Evolutionary conservation across 2,329 filamentous ascomycete species (phyloP).

Genomic region (Penicillium sp.): DNA sequence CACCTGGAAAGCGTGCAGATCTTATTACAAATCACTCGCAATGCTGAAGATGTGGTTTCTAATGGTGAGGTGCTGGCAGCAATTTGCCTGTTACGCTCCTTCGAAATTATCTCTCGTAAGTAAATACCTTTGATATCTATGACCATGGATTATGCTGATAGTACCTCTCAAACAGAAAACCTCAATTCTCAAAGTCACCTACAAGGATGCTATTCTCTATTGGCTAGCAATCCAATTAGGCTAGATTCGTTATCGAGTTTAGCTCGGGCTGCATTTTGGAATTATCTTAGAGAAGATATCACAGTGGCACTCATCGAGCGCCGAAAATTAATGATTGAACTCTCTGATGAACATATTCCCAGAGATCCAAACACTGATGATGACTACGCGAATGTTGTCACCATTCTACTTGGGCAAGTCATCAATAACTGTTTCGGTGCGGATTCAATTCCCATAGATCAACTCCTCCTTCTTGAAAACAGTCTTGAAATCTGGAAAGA

Average conservation of each 20-base stretch:
- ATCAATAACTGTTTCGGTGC: slow-evolving; percentile 47
- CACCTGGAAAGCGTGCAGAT: slow-evolving; percentile 47
- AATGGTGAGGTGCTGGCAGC: slow-evolving; percentile 51
- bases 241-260: slow-evolving; percentile 32
- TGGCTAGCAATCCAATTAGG: slow-evolving; percentile 32
- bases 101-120: slow-evolving; percentile 53
- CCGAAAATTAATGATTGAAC: slow-evolving; percentile 49
- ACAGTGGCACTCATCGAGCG: slow-evolving; percentile 55
- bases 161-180: slow-evolving; percentile 36
- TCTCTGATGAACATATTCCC: slow-evolving; percentile 28
- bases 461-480: slow-evolving; percentile 14
- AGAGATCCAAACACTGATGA: slow-evolving; percentile 28
- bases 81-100: slow-evolving; percentile 54
- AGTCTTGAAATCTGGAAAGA: slow-evolving; percentile 37
- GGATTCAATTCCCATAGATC: slow-evolving; percentile 2
- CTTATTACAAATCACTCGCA: slow-evolving; percentile 43
- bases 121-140: background rate
- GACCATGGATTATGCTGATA: no score
- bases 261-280: slow-evolving; percentile 53
- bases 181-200: slow-evolving; percentile 52
- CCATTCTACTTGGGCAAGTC: slow-evolving; percentile 48
- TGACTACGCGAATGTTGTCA: slow-evolving; percentile 47
- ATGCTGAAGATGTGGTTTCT: slow-evolving; percentile 31
- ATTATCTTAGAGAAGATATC: slow-evolving; percentile 59
- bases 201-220: slow-evolving; percentile 53